A percentile compares a stretch with the other conserved stretches of the same genome.
phyloP scores from a whole-genome alignment of 2,329 filamentous ascomycete species.

The Epichloe coenophiala region DNA sequence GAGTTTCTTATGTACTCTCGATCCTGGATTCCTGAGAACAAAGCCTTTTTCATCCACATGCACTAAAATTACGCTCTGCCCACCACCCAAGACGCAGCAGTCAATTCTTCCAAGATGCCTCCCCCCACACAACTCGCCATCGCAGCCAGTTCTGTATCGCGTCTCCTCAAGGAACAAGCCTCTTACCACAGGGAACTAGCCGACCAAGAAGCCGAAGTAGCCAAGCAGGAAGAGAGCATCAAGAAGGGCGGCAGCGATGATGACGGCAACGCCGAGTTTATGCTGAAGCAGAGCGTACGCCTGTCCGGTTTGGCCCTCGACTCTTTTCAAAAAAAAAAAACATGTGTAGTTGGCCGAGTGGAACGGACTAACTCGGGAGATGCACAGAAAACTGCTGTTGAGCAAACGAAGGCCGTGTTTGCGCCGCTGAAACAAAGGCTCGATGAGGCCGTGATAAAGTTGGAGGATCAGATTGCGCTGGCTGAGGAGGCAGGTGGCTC shows the following conservation, averaged over 20 bases:
- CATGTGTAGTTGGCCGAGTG: no score
- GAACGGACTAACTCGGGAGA: not conserved
- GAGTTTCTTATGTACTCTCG: no score
- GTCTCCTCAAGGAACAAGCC: slow-evolving; percentile 80
- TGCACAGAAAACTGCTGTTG: slow-evolving; percentile 60
- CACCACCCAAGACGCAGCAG: not conserved
- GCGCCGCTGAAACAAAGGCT: slow-evolving; percentile 60
- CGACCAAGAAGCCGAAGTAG: slow-evolving; percentile 58
- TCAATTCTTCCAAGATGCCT: slow-evolving; percentile 44
- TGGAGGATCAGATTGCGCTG: slow-evolving; percentile 59
- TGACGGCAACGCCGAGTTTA: slow-evolving; percentile 64
- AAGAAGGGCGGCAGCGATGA: slow-evolving; percentile 34
- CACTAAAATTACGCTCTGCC: no score
- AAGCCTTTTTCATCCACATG: no score
- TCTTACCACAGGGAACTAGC: slow-evolving; percentile 80
- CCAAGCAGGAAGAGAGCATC: slow-evolving; percentile 51
- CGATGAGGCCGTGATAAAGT: slow-evolving; percentile 51
- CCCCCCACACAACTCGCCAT: slow-evolving; percentile 68
- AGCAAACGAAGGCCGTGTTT: slow-evolving; percentile 79
- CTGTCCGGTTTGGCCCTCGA: not conserved
- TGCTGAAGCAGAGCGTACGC: slow-evolving; percentile 74
- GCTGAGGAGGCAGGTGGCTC: slow-evolving; percentile 31
- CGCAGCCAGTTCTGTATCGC: slow-evolving; percentile 63
- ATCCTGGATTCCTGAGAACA: no score
- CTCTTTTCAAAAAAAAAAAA: not conserved